Base-by-base conservation (phyloP, 164 flowering plant species). In the Aristolochia californica region DNA sequence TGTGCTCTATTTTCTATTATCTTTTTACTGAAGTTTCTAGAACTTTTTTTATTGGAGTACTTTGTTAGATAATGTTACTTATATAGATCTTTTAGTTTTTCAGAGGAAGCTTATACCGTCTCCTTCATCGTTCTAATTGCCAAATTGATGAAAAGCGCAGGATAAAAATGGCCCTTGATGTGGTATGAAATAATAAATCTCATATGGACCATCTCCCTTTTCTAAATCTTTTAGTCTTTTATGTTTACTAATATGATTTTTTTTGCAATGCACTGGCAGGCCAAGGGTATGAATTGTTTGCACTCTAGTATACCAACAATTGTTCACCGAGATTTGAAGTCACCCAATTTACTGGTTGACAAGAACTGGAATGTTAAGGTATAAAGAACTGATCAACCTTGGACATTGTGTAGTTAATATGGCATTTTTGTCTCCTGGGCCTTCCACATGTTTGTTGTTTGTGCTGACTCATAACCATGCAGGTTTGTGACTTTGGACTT, bases 401-500 rank as follows among this genome's bases (percentile, higher is more conserved):
- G 2, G 14, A 25, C 7, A 10, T 60, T 49, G 13, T 38, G 5
- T 54, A n/a, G 30, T 1, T 53, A 12, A 20, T 52, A 23, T 14
- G 25, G 44, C 51, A n/a, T 23, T 16, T 26, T 45, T 48, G 17
- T 26, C 47, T 15, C 48, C 22, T 58, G 27, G 22, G 3, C 16
- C 1, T 10, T 28, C 22, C 13, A 20, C 54, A 1, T 11, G 14
- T 15, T 54, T 7, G 47, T 21, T 40, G 17, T n/a, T 63, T 38
- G 0, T 43, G 17, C 18, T 58, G 40, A 44, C 14, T 43, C 27
- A 17, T 45, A 45, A 8, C 40, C 27, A 27, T 76, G 68, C 85
- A 94, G 99, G 99, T 90, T 15, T 50, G 89, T 72, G 99, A 94
- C 77, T 94, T 94, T 86, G 99, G 99, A 45, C 70, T 93, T 75